Evolutionary conservation across 306 rosid genomes (phyloP).

Genomic region (Quercus robur): DNA sequence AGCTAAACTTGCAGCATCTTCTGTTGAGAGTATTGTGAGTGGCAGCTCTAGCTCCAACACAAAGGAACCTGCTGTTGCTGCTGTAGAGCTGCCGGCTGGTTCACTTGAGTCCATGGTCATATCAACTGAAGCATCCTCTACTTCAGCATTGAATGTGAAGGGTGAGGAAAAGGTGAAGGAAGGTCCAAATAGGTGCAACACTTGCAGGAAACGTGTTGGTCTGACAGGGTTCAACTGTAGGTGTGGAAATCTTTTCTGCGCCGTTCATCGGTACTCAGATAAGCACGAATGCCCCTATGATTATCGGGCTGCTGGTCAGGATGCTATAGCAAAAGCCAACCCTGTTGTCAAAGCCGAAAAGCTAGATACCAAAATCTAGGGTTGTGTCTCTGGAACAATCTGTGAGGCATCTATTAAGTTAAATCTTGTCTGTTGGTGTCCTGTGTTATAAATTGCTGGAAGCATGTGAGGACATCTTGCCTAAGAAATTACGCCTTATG

Average conservation of each 20-base stretch:
- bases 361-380: slow-evolving; percentile 33
- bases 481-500: slow-evolving; percentile 1
- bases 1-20: slow-evolving; percentile 36
- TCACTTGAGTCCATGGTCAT: neutral
- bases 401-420: neutral
- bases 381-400: neutral
- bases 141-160: neutral
- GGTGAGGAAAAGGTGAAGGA: slow-evolving; percentile 34
- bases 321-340: slow-evolving; percentile 44
- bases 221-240: slow-evolving; percentile 41
- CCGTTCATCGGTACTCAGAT: slow-evolving; percentile 40
- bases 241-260: slow-evolving; percentile 39
- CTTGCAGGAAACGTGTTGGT: slow-evolving; percentile 44
- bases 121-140: slow-evolving; percentile 16
- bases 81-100: slow-evolving; percentile 8
- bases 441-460: slow-evolving; percentile 6
- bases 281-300: slow-evolving; percentile 37
- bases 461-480: slow-evolving; percentile 8
- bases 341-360: slow-evolving; percentile 43
- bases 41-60: slow-evolving; percentile 15
- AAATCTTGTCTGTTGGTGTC: slow-evolving; percentile 4
- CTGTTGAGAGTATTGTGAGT: slow-evolving; percentile 31
- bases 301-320: slow-evolving; percentile 27
- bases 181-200: slow-evolving; percentile 32
- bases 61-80: slow-evolving; percentile 11